Evolutionary conservation across 345 rosid genomes (phyloP), one percentile per base, ranked within the genome.

Genomic region (Geranium brycei): DNA sequence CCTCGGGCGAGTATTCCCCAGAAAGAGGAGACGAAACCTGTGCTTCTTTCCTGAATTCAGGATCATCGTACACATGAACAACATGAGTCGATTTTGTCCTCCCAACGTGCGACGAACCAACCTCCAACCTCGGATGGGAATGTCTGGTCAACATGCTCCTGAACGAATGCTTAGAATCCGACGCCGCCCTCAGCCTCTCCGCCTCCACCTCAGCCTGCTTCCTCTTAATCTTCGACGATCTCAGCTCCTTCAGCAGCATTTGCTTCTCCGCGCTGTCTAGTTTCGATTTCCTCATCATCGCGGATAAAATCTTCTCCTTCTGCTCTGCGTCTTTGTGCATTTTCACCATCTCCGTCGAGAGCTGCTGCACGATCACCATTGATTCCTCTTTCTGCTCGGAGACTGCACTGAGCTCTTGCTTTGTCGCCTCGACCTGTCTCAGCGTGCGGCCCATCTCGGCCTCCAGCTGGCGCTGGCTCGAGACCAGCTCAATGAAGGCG

Each of bases 401-500:
- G 55, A 73, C 75, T 16, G 71, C 65, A 58, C 68, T 80, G 57
- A 88, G 81, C 69, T 93, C 96, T 67, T 70, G 62, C 64, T 76
- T 87, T 59, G 75, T 78, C 67, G 82, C 80, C 65, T 90, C 95
- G 13, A 79, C 79, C 71, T 86, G 87, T 77, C 82, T 81, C 32
- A 76, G 72, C 62, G 88, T 81, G 68, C 97, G 83, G 38, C 84
- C 82, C 79, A 88, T 64, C 74, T 88, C 97, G 28, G 99, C 97
- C 64, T 93, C 95, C 40, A 88, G 82, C 64, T 87, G 96, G 67
- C 99, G 60, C 73, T 93, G 99, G 71, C 80, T 88, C 1, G 99
- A 93, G 58, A 86, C 96, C 19, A 93, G 79, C 85, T 93, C 99
- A 31, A 93, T 83, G 58, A 93, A 90, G 62, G 97, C 87, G 55